These are phyloP conservation scores for Moelleriella libera DNA, from an alignment of 2,329 filamentous ascomycete genomes.

Conservation along the genomic window DNA sequence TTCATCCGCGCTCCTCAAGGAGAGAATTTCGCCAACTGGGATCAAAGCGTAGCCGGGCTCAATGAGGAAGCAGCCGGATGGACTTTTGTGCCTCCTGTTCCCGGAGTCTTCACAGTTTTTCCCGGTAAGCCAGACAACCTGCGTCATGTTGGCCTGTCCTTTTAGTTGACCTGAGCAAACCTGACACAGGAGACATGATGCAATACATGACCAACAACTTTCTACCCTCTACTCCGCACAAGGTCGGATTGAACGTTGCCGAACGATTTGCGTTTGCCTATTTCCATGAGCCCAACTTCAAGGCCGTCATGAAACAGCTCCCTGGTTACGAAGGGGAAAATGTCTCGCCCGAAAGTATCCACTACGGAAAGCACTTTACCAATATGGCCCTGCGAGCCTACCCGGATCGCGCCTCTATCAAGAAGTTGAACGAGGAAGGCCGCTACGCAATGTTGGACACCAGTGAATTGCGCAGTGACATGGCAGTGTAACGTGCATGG, in stretches of 20 bases:
- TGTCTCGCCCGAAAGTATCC: slow-evolving; percentile 22
- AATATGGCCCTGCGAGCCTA: slow-evolving; percentile 37
- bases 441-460: slow-evolving; percentile 9
- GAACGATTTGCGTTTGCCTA: slow-evolving; percentile 35
- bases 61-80: slow-evolving; percentile 29
- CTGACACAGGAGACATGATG: slow-evolving; percentile 31
- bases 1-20: slow-evolving; percentile 29
- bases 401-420: slow-evolving; percentile 28
- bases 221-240: slow-evolving; percentile 33
- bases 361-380: slow-evolving; percentile 38
- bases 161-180: not conserved
- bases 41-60: slow-evolving; percentile 26
- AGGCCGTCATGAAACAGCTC: slow-evolving; percentile 27
- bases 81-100: slow-evolving; percentile 30
- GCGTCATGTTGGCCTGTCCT: not conserved
- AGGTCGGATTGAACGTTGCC: slow-evolving; percentile 31
- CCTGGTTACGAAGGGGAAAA: slow-evolving; percentile 19
- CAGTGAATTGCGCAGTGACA: slow-evolving; percentile 12
- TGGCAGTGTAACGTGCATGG: not conserved
- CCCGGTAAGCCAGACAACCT: slow-evolving; percentile 17
- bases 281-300: slow-evolving; percentile 36
- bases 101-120: slow-evolving; percentile 32
- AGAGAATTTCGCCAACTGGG: slow-evolving; percentile 30
- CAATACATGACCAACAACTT: slow-evolving; percentile 31
- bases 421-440: slow-evolving; percentile 17